A percentile compares a stretch with the other conserved stretches of the same genome.
Conservation (phyloP, 129 eudicot species). For the Flaveria sonorensis region DNA sequence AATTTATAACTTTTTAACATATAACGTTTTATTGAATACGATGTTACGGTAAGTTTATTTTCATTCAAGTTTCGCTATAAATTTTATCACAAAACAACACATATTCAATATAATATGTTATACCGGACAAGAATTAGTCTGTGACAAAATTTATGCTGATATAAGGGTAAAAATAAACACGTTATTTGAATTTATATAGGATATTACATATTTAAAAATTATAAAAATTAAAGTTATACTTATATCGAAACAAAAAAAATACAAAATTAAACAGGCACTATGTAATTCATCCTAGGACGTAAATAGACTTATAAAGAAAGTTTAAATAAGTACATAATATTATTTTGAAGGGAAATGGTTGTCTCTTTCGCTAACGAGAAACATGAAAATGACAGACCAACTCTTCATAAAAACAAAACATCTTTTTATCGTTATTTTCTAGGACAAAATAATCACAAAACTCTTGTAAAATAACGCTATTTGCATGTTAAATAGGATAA, state of each 20-base stretch:
- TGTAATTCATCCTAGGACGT: not conserved
- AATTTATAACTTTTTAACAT: not conserved
- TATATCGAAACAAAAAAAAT: not conserved
- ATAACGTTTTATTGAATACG: not conserved
- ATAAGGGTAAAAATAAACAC: not conserved
- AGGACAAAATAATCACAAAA: slow-evolving; percentile 16
- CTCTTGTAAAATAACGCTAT: not conserved
- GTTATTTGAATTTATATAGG: too few relatives aligned
- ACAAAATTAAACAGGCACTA: not conserved
- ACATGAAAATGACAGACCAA: slow-evolving; percentile 35
- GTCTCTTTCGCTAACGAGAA: slow-evolving; percentile 24
- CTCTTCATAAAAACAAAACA: slow-evolving; percentile 22
- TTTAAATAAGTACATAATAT: not conserved
- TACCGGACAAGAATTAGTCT: not conserved
- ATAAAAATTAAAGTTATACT: too few relatives aligned
- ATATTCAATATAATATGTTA: too few relatives aligned
- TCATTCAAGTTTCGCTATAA: not conserved
- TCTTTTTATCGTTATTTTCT: not conserved
- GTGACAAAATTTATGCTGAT: not conserved
- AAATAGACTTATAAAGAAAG: not conserved
- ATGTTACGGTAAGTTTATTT: not conserved
- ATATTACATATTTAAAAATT: too few relatives aligned
- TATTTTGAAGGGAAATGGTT: not conserved
- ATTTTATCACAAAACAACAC: not conserved
- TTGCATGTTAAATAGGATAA: not conserved